A percentile compares a stretch with the other conserved stretches of the same genome.
Evolutionary conservation across 176 grass and related monocot species (phyloP).

Genomic region (Oryza meridionalis): DNA sequence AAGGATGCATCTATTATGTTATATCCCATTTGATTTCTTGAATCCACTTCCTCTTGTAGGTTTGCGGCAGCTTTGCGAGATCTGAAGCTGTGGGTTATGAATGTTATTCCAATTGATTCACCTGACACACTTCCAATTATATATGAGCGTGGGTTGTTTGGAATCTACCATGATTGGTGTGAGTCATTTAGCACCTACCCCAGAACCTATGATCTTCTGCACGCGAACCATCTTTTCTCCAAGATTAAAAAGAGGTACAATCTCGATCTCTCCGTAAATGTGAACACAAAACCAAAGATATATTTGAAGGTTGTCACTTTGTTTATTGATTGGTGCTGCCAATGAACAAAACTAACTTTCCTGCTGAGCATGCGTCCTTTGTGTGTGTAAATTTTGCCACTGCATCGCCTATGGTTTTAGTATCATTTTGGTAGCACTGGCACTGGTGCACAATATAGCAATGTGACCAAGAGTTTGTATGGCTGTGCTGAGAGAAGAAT

Average conservation of each 20-base stretch:
- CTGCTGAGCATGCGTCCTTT: neutral
- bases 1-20: neutral
- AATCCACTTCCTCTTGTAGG: constrained; percentile 42
- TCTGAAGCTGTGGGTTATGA: constrained; percentile 91
- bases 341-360: neutral
- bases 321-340: neutral
- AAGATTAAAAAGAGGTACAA: constrained; percentile 73
- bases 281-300: no score
- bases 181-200: constrained; percentile 92
- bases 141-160: constrained; percentile 82
- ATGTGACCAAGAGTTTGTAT: no score
- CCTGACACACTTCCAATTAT: constrained; percentile 81
- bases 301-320: neutral
- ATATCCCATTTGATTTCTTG: neutral
- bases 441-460: neutral
- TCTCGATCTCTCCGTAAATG: neutral
- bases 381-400: neutral
- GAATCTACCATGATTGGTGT: constrained; percentile 88
- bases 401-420: neutral
- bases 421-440: neutral
- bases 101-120: constrained; percentile 70
- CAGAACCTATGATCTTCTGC: constrained; percentile 81
- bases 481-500: neutral
- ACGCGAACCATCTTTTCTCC: constrained; percentile 82
- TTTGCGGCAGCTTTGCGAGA: constrained; percentile 78